Conservation (phyloP, 352 stramenopile species). For the Pelagophyceae sp. region DNA sequence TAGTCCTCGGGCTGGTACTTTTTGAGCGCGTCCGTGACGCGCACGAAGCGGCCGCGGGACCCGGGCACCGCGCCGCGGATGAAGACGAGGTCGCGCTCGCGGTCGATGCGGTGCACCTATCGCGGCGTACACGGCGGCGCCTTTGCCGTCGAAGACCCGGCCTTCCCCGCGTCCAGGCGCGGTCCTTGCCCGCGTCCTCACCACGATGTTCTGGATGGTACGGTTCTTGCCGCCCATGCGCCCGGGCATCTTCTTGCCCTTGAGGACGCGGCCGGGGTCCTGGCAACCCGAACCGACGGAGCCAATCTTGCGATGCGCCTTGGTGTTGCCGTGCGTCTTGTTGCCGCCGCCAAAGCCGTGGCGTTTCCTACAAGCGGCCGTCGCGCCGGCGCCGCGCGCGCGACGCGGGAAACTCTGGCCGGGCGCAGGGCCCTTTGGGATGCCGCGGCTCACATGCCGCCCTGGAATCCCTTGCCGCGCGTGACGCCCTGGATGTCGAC, state of each 20-base stretch:
- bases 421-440: background rate
- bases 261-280: slow-evolving; percentile 95
- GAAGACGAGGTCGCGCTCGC: slow-evolving; percentile 80
- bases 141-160: background rate
- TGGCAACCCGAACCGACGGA: slow-evolving; percentile 90
- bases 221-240: slow-evolving; percentile 83
- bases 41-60: slow-evolving; percentile 66
- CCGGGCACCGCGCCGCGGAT: slow-evolving; percentile 82
- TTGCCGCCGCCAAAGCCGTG: slow-evolving; percentile 91
- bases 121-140: slow-evolving; percentile 46
- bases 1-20: background rate
- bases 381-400: no score
- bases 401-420: no score
- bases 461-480: slow-evolving; percentile 81
- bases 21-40: slow-evolving; percentile 10
- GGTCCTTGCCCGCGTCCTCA: no score
- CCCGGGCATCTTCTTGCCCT: slow-evolving; percentile 99
- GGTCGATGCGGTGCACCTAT: slow-evolving; percentile 81
- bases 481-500: slow-evolving; percentile 90
- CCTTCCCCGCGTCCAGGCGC: slow-evolving; percentile 35
- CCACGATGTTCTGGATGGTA: slow-evolving; percentile 85
- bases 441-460: background rate
- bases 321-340: slow-evolving; percentile 94
- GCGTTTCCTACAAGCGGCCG: no score
- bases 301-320: slow-evolving; percentile 88